phyloP scores from a whole-genome alignment of 169 alveolate species.

The Plasmodium knowlesi region DNA sequence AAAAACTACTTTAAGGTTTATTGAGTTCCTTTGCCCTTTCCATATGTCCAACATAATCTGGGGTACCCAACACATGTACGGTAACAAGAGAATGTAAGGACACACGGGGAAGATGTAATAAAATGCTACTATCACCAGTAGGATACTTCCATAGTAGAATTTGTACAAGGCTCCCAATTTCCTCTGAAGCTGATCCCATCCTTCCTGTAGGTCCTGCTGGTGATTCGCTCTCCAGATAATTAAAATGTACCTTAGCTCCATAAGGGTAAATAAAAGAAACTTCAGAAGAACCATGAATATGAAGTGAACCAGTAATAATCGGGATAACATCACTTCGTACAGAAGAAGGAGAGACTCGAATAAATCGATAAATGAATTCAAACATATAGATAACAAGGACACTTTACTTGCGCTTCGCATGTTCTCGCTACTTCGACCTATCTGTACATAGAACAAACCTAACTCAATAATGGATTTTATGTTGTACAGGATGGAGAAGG shows the following conservation, averaged over 20 bases:
- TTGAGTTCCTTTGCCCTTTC: constrained; percentile 83
- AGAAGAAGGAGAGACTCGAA: constrained; percentile 80
- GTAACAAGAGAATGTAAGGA: constrained; percentile 76
- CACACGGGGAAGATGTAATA: constrained; percentile 39
- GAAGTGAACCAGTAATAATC: constrained; percentile 26
- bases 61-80: constrained; percentile 85
- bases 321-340: constrained; percentile 76
- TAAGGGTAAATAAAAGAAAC: constrained; percentile 74
- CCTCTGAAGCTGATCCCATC: constrained; percentile 82
- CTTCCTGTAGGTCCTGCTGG: constrained; percentile 78
- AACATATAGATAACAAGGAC: constrained; percentile 76
- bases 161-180: constrained; percentile 77
- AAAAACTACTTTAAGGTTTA: constrained; percentile 71
- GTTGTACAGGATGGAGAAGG: constrained; percentile 68
- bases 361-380: constrained; percentile 79
- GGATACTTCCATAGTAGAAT: constrained; percentile 41
- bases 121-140: constrained; percentile 35
- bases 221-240: constrained; percentile 84
- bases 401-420: constrained; percentile 60
- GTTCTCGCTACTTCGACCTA: constrained; percentile 31
- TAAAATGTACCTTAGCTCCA: constrained; percentile 81
- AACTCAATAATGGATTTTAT: constrained; percentile 76
- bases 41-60: constrained; percentile 86
- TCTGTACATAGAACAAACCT: constrained; percentile 73
- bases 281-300: constrained; percentile 76